phyloP scores from a whole-genome alignment of 1,284 basidiomycete genomes.

The Farysia itapuensis region DNA sequence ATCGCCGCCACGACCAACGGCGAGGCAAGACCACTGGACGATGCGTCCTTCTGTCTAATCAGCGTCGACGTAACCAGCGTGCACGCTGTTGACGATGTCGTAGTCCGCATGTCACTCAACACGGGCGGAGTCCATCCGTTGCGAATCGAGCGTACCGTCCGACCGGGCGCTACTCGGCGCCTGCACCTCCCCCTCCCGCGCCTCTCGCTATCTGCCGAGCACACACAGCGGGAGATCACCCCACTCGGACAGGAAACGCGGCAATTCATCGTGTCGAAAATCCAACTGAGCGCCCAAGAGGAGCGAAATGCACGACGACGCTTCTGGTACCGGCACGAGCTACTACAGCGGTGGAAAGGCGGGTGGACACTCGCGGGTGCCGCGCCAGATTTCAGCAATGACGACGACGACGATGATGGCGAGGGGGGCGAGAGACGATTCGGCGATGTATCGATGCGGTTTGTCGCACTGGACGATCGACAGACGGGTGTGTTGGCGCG shows the following conservation, averaged over 20 bases:
- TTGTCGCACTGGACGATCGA: slow-evolving; percentile 6
- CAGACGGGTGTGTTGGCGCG: slow-evolving; percentile 1
- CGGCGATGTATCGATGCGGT: slow-evolving; percentile 3
- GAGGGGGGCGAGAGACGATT: slow-evolving; percentile 2
- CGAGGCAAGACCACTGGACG: slow-evolving; percentile 8
- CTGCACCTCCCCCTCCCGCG: slow-evolving; percentile 60
- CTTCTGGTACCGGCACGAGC: slow-evolving; percentile 90
- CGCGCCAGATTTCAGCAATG: neutral
- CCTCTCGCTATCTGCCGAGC: slow-evolving; percentile 66
- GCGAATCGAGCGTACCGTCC: slow-evolving; percentile 8
- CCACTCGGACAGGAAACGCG: slow-evolving; percentile 69
- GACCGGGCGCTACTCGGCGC: slow-evolving; percentile 9
- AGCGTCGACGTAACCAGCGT: slow-evolving; percentile 83
- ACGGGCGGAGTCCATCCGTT: slow-evolving; percentile 45
- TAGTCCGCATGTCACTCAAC: slow-evolving; percentile 73
- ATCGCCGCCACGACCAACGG: neutral
- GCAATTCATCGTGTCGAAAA: slow-evolving; percentile 87
- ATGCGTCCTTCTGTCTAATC: slow-evolving; percentile 72
- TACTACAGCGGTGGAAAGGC: slow-evolving; percentile 71
- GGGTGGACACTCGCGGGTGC: slow-evolving; percentile 66
- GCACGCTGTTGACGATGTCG: slow-evolving; percentile 78
- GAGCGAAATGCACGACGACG: slow-evolving; percentile 71
- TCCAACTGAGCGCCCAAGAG: slow-evolving; percentile 68
- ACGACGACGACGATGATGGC: neutral
- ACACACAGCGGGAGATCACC: slow-evolving; percentile 73